Evolutionary conservation across 805 yeast genomes (phyloP).

Genomic region (Dipodascus geniculatus): DNA sequence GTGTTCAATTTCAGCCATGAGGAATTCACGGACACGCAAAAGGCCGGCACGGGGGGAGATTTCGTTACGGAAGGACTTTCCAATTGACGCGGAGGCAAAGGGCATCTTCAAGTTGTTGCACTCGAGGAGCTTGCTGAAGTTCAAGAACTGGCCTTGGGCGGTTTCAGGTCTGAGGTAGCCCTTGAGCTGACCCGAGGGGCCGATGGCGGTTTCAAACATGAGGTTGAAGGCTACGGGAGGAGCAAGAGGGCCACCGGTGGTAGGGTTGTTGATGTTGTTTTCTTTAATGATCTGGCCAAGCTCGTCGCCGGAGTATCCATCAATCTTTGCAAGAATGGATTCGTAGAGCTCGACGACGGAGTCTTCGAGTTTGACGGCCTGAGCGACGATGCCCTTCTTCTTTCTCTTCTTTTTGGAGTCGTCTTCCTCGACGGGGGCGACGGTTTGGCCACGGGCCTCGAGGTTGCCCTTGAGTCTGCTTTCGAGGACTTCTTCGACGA

Average conservation of each 20-base stretch:
- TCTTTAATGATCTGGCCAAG: constrained; percentile 80
- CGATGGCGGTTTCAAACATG: constrained; percentile 98
- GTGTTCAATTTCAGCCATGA: constrained; percentile 99
- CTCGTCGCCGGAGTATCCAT: constrained; percentile 87
- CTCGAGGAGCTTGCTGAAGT: constrained; percentile 86
- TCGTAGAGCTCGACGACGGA: constrained; percentile 70
- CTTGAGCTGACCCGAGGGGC: constrained; percentile 93
- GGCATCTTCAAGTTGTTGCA: constrained; percentile 96
- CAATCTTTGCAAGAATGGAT: constrained; percentile 74
- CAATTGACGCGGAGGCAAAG: constrained; percentile 98
- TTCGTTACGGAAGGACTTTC: constrained; percentile 97
- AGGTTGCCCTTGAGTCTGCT: constrained; percentile 93
- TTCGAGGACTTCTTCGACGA: constrained; percentile 96
- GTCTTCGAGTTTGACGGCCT: constrained; percentile 79
- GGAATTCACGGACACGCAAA: constrained; percentile 93
- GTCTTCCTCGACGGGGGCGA: constrained; percentile 48
- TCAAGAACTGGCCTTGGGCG: constrained; percentile 98
- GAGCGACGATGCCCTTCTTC: constrained; percentile 93
- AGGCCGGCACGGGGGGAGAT: constrained; percentile 97
- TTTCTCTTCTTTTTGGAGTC: constrained; percentile 82
- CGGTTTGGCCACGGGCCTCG: constrained; percentile 79
- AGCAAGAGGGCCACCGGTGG: constrained; percentile 73
- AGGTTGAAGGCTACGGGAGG: constrained; percentile 92
- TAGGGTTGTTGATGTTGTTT: constrained; percentile 83
- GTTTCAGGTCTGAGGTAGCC: constrained; percentile 98